phyloP scores from a whole-genome alignment of 257 asterid genomes.

The Rauvolfia tetraphylla region DNA sequence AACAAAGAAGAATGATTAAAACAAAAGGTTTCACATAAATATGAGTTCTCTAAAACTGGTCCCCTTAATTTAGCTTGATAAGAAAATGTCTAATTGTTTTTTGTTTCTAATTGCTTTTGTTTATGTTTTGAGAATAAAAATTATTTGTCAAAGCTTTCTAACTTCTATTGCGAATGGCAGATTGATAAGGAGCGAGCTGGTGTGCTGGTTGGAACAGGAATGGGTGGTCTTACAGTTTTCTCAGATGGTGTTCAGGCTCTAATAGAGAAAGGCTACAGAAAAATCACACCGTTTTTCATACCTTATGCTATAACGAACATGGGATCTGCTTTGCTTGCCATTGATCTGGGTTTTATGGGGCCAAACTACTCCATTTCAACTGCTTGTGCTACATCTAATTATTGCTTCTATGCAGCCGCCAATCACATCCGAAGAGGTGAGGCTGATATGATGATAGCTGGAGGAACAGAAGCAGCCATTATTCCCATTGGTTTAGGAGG shows the following conservation, averaged over 20 bases:
- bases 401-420: constrained; percentile 91
- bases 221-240: constrained; percentile 90
- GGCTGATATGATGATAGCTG: constrained; percentile 88
- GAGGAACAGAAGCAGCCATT: constrained; percentile 94
- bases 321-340: constrained; percentile 94
- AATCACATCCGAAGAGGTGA: constrained; percentile 97
- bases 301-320: constrained; percentile 92
- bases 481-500: constrained; percentile 95
- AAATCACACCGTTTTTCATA: constrained; percentile 85
- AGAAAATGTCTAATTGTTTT: neutral
- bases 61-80: neutral
- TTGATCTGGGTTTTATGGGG: constrained; percentile 91
- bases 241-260: constrained; percentile 86
- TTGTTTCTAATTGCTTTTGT: no score
- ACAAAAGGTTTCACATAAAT: neutral
- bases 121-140: no score
- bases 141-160: constrained; percentile 9
- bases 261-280: constrained; percentile 73
- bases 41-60: neutral
- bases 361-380: constrained; percentile 93
- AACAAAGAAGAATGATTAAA: neutral
- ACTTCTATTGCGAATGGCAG: constrained; percentile 34
- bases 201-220: constrained; percentile 86
- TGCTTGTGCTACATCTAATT: constrained; percentile 96
- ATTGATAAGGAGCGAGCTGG: constrained; percentile 86